Base-by-base conservation (phyloP, 306 rosid genomes). In the Cicer yamashitae region DNA sequence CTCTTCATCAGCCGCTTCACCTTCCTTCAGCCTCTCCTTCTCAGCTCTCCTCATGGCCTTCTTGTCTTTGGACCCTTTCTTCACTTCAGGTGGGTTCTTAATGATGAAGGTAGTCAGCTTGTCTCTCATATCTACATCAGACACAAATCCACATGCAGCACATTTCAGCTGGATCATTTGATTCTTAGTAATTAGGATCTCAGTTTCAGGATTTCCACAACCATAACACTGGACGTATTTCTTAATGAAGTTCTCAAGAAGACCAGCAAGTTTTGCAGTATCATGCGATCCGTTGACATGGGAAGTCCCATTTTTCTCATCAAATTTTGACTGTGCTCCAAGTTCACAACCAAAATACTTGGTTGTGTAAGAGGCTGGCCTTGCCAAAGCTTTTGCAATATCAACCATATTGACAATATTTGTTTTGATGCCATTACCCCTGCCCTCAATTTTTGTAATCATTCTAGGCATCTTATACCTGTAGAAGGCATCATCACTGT, bases 61-160 rank as follows among this genome's bases (percentile, higher is more conserved):
- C 84, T 89, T 89, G 62, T 89, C 90, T 48, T 89, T 89, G 15
- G 89, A 76, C 51, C 88, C 90, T 73, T 87, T 89, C 81, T 87
- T 89, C 1, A 58, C 18, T 60, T 89, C 93, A 5, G 93, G 91
- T 66, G 93, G 93, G 64, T 89, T 89, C 85, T 89, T 89, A 8
- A 89, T 6, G 60, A 89, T 89, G 78, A 89, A 89, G 3, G 88
- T 85, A 6, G 93, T 87, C 37, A 89, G 84, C 77, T 89, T 89
- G 88, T 87, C 90, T 80, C 93, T 87, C 93, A 89, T 89, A 69
- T 89, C 93, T 46, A 89, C 93, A 68, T 87, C 89, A 11, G 93
- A 85, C 58, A 87, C 67, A 77, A 85, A 89, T 4, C 94, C 91
- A 73, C 91, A 89, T 13, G 94, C 91, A 68, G 91, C 91, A 72